A percentile compares a stretch with the other conserved stretches of the same genome.
phyloP scores from a whole-genome alignment of 73 alveolate species.

The Paramecium bursaria region DNA sequence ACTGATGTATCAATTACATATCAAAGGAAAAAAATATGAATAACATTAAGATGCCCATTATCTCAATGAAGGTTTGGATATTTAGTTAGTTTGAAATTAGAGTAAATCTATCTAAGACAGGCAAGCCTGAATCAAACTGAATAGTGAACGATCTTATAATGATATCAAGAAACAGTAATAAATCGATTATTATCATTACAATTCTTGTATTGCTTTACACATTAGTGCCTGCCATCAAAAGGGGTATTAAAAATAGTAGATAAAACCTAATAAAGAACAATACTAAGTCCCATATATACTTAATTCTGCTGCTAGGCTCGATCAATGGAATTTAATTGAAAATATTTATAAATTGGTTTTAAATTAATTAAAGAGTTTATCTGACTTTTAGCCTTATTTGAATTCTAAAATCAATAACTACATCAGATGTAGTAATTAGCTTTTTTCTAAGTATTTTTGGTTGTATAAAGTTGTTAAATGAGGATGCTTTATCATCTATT shows the following conservation, averaged over 20 bases:
- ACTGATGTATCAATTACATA: no score
- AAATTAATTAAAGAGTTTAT: no score
- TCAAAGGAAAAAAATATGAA: no score
- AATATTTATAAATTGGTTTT: no score
- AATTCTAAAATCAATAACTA: no score
- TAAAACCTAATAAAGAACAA: not conserved
- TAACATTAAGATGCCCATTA: slow-evolving; percentile 3
- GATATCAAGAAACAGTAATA: slow-evolving; percentile 15
- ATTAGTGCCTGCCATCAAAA: not conserved
- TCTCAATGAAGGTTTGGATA: not conserved
- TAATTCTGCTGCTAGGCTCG: slow-evolving; percentile 24
- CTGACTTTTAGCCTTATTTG: no score
- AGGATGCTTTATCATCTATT: slow-evolving; percentile 17
- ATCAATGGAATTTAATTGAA: slow-evolving; percentile 10
- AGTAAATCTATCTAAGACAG: slow-evolving; percentile 14
- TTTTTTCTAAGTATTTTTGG: no score
- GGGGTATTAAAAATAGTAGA: slow-evolving; percentile 11
- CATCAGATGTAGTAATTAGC: no score
- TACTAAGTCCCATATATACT: slow-evolving; percentile 26
- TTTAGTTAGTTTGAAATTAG: slow-evolving; percentile 1
- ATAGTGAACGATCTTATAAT: slow-evolving; percentile 35
- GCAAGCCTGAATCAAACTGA: slow-evolving; percentile 14
- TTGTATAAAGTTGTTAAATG: no score
- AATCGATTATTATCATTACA: not conserved
- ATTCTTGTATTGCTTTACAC: not conserved